Evolutionary conservation across 441 rosid species (phyloP), one percentile per base, ranked within the genome.

Genomic region (Croton laevigatus): DNA sequence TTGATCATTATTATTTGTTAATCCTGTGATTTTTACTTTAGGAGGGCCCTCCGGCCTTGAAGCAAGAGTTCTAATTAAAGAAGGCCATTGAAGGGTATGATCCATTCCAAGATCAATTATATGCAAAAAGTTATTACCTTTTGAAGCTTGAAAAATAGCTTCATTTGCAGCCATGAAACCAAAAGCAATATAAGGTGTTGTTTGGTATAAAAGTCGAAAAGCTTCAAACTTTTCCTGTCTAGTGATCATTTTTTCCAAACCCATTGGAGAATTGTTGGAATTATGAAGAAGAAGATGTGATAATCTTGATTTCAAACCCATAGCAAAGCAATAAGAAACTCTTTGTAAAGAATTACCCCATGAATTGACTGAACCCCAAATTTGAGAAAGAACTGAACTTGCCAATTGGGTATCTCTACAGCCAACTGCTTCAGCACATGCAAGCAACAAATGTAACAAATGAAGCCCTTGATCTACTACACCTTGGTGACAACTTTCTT

Each of bases 161-260:
- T 86, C 92, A 74, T 86, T 88, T 65, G 89, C 87, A 45, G 89
- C 88, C 88, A 88, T 73, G 86, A 80, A 85, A 67, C 92, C 92
- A 55, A 88, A 82, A 48, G 92, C 83, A 53, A 85, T 55, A 61
- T 77, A 89, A 23, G 95, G 92, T 73, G 91, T 88, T 63, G 82
- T 68, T 69, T 84, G 92, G 70, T 82, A 71, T 42, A 88, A 83
- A 34, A 59, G 87, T 17, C 80, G 91, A 73, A 86, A 85, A 58
- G 89, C 91, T 66, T 89, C 91, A 23, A 86, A 63, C 67, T 82
- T 86, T 74, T 88, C 84, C 74, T 79, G 82, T 71, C 79, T 67
- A 23, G 81, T 37, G 34, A 81, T 62, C 68, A 68, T 46, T 0
- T 83, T 55, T 27, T 27, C 32, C 54, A 70, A 75, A 68, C 80